These are phyloP conservation scores for Aspergillus incahuasiensis DNA, from an alignment of 495 filamentous ascomycete genomes.

Conservation along the genomic window DNA sequence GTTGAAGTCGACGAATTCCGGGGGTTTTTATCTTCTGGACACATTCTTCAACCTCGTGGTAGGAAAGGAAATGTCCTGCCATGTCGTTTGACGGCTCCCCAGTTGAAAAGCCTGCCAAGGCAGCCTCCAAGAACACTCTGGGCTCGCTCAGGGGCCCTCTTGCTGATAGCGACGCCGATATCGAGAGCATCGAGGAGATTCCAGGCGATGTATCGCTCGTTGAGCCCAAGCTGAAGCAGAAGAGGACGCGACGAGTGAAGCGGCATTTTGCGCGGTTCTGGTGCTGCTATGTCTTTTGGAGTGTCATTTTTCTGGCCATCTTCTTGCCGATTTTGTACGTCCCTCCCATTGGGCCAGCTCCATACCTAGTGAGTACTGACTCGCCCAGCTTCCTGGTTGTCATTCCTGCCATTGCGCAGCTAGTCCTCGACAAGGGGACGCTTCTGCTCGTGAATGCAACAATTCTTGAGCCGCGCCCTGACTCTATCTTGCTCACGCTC, in stretches of 20 bases:
- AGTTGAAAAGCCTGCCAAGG: slow-evolving; percentile 26
- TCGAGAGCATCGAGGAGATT: slow-evolving; percentile 27
- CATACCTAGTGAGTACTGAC: too few species aligned
- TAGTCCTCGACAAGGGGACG: slow-evolving; percentile 34
- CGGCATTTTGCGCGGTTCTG: slow-evolving; percentile 42
- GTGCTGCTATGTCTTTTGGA: slow-evolving; percentile 34
- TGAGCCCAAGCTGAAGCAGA: slow-evolving; percentile 18
- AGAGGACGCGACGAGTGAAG: slow-evolving; percentile 22
- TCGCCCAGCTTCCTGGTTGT: slow-evolving; percentile 34
- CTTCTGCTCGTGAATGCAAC: slow-evolving; percentile 35
- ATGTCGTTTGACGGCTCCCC: slow-evolving; percentile 3
- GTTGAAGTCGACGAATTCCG: too few species aligned
- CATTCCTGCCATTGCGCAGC: slow-evolving; percentile 41
- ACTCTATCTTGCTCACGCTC: slow-evolving; percentile 30
- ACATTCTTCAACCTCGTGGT: not conserved
- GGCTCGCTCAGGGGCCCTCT: slow-evolving; percentile 36
- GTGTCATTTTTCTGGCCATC: slow-evolving; percentile 35
- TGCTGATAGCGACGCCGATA: slow-evolving; percentile 17
- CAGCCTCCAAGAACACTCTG: slow-evolving; percentile 32
- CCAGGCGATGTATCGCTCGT: slow-evolving; percentile 28
- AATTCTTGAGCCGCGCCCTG: slow-evolving; percentile 30
- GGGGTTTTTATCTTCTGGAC: slow-evolving; percentile 1
- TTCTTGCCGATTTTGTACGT: slow-evolving; percentile 39
- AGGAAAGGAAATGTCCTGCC: not conserved
- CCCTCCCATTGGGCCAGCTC: not conserved